A percentile compares a stretch with the other conserved stretches of the same genome.
Evolutionary conservation across 2,329 filamentous ascomycete species (phyloP).

Genomic region (Graphilbum ipis-grandicollis): DNA sequence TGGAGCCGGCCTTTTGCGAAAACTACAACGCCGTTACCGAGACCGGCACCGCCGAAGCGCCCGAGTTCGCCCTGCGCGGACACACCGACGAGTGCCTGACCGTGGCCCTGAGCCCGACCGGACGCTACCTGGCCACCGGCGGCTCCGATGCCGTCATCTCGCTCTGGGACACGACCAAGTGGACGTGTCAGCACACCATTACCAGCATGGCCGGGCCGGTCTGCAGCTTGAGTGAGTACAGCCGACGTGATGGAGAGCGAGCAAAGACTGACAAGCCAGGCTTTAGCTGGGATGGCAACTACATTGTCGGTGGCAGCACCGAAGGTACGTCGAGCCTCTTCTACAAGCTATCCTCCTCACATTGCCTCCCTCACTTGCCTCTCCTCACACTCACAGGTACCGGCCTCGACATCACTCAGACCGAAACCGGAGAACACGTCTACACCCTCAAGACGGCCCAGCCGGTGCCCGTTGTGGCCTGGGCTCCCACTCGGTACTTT

Average conservation of each 20-base stretch:
- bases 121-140: slow-evolving; percentile 55
- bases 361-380: too few relatives aligned
- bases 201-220: slow-evolving; percentile 53
- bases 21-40: slow-evolving; percentile 23
- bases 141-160: slow-evolving; percentile 60
- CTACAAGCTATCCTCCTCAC: too few relatives aligned
- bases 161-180: slow-evolving; percentile 62
- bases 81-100: slow-evolving; percentile 59
- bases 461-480: slow-evolving; percentile 49
- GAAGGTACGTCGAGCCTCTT: slow-evolving; percentile 43
- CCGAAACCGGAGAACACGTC: slow-evolving; percentile 56
- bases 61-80: slow-evolving; percentile 47
- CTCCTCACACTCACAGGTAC: slow-evolving; percentile 27
- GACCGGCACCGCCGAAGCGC: slow-evolving; percentile 13
- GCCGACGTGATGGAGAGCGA: neutral
- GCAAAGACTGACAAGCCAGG: slow-evolving; percentile 22
- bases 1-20: slow-evolving; percentile 36
- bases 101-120: slow-evolving; percentile 52
- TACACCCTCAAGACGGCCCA: slow-evolving; percentile 53
- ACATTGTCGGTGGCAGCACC: slow-evolving; percentile 56
- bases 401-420: slow-evolving; percentile 52
- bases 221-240: slow-evolving; percentile 41
- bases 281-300: slow-evolving; percentile 66
- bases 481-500: slow-evolving; percentile 60
- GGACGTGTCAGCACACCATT: slow-evolving; percentile 58